Percentiles rank a stretch among this genome's conserved stretches.
Evolutionary conservation across 345 rosid species (phyloP).

Genomic region (Populus tremula): DNA sequence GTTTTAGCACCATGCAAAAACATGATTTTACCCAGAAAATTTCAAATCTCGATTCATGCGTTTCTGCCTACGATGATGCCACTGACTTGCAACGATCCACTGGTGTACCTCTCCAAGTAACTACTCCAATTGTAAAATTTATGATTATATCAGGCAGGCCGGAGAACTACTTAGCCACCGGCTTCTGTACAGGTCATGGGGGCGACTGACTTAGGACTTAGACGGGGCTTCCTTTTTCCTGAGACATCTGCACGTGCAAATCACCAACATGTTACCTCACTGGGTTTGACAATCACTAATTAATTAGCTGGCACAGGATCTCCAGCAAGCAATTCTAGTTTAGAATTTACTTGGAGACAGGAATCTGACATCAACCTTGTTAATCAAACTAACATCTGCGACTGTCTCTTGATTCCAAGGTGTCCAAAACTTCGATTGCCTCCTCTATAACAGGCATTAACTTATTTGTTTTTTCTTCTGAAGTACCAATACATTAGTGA

Average conservation of each 20-base stretch:
- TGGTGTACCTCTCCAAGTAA: neutral
- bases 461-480: neutral
- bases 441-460: slow-evolving; percentile 20
- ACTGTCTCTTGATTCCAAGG: neutral
- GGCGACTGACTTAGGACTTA: neutral
- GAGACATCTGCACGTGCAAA: slow-evolving; percentile 20
- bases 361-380: slow-evolving; percentile 17
- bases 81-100: neutral
- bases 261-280: slow-evolving; percentile 12
- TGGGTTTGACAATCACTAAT: slow-evolving; percentile 14
- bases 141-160: neutral
- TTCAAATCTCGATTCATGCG: neutral
- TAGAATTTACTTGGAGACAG: slow-evolving; percentile 12
- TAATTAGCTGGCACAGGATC: slow-evolving; percentile 21
- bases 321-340: slow-evolving; percentile 7
- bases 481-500: neutral
- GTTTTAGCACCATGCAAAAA: too few species aligned
- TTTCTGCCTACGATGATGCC: neutral
- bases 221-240: neutral
- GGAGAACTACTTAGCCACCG: neutral
- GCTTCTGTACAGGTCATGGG: neutral
- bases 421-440: slow-evolving; percentile 16
- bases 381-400: neutral
- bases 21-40: neutral
- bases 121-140: too few species aligned